phyloP scores from a whole-genome alignment of 192 early-diverging fungal species.

The Podila clonocystis region DNA sequence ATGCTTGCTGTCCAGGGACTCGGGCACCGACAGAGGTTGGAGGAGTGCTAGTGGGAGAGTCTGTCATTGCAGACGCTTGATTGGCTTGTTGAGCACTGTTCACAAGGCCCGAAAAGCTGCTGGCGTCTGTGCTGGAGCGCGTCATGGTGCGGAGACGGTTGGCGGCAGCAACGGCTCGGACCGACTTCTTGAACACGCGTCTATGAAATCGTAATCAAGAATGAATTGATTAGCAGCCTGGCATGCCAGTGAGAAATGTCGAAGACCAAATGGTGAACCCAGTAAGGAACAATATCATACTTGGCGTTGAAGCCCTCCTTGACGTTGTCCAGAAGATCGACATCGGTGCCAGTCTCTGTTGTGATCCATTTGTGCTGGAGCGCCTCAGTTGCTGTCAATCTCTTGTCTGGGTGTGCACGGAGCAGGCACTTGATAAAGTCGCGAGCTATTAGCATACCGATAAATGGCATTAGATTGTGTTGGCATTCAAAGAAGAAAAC shows the following conservation, averaged over 20 bases:
- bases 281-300: conserved; percentile 3
- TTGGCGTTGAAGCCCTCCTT: conserved; percentile 78
- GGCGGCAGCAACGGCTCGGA: conserved; percentile 70
- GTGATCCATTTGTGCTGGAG: conserved; percentile 88
- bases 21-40: conserved; percentile 49
- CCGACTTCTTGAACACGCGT: conserved; percentile 68
- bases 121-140: conserved; percentile 11
- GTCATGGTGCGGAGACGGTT: conserved; percentile 59
- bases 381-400: conserved; percentile 84
- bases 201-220: conserved; percentile 9
- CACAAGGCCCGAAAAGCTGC: background rate
- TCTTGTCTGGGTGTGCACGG: conserved; percentile 71
- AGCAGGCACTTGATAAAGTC: conserved; percentile 79
- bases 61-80: background rate
- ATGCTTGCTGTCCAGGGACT: conserved; percentile 60
- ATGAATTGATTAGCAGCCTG: background rate
- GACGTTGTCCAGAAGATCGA: conserved; percentile 89
- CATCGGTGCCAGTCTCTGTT: conserved; percentile 63
- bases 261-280: no score
- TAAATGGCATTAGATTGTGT: no score
- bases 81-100: background rate
- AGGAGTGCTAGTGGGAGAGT: background rate
- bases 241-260: background rate
- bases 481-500: background rate
- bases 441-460: conserved; percentile 62